phyloP scores from a whole-genome alignment of 1,284 basidiomycete genomes.

The Phaffia rhodozyma region DNA sequence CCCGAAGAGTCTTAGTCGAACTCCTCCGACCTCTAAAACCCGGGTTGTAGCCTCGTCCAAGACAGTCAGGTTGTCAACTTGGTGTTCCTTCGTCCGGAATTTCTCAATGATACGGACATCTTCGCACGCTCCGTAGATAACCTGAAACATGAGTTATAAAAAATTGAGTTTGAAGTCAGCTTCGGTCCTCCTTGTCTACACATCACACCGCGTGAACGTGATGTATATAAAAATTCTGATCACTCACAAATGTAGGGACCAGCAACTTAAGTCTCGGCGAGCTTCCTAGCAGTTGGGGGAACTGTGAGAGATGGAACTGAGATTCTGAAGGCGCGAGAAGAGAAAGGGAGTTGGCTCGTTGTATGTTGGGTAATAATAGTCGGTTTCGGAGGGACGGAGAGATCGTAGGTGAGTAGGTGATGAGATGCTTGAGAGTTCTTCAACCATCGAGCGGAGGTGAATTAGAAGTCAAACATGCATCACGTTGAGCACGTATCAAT shows the following conservation, averaged over 20 bases:
- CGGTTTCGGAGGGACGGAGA: constrained; percentile 65
- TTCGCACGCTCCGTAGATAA: constrained; percentile 95
- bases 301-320: constrained; percentile 64
- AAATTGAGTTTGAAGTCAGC: neutral
- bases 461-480: neutral
- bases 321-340: constrained; percentile 43
- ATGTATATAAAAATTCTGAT: neutral
- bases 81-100: constrained; percentile 69
- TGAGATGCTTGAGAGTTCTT: constrained; percentile 79
- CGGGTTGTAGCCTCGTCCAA: constrained; percentile 90
- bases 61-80: constrained; percentile 75
- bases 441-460: neutral
- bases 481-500: neutral
- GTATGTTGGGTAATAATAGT: constrained; percentile 59
- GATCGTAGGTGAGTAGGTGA: constrained; percentile 96
- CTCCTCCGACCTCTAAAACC: constrained; percentile 78
- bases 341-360: constrained; percentile 34
- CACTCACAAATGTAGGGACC: constrained; percentile 10
- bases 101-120: constrained; percentile 88
- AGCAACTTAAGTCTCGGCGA: constrained; percentile 35
- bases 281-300: constrained; percentile 78
- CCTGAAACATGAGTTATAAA: constrained; percentile 43
- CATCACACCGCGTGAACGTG: neutral
- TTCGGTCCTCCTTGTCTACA: no score
- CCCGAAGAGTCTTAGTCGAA: constrained; percentile 85